Conservation (phyloP, 1,284 basidiomycete genomes). For the Fistulina hepatica region DNA sequence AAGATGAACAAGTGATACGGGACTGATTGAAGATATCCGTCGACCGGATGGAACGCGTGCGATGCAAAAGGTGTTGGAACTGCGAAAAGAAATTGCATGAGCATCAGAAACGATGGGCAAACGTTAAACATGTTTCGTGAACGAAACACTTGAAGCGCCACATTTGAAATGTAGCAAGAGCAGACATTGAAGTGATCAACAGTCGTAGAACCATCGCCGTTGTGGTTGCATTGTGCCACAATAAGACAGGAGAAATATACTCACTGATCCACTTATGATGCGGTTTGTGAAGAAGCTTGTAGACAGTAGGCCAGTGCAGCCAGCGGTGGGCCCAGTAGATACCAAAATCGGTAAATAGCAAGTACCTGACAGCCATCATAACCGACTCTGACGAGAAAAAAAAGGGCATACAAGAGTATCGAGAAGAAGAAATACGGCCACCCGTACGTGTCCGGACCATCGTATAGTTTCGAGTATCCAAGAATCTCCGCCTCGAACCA, state of each 20-base stretch:
- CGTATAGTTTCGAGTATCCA: conserved; percentile 77
- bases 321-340: conserved; percentile 95
- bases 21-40: conserved; percentile 88
- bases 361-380: conserved; percentile 43
- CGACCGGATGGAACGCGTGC: conserved; percentile 94
- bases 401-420: conserved; percentile 42
- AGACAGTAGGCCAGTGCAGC: conserved; percentile 79
- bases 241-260: conserved; percentile 23
- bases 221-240: neutral
- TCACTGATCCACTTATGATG: conserved; percentile 97
- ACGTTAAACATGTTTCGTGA: too few species aligned
- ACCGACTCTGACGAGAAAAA: conserved; percentile 2
- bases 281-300: conserved; percentile 90
- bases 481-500: conserved; percentile 92
- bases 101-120: conserved; percentile 5
- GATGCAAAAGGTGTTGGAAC: conserved; percentile 96
- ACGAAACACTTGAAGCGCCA: too few species aligned
- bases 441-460: conserved; percentile 63
- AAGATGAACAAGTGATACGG: conserved; percentile 94
- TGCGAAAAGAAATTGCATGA: conserved; percentile 23
- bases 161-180: too few species aligned
- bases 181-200: too few species aligned
- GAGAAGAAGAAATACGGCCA: conserved; percentile 56
- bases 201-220: neutral
- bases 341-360: conserved; percentile 84